A percentile compares a stretch with the other conserved stretches of the same genome.
phyloP scores from a whole-genome alignment of 495 filamentous ascomycete genomes.

The Neurospora africana region DNA sequence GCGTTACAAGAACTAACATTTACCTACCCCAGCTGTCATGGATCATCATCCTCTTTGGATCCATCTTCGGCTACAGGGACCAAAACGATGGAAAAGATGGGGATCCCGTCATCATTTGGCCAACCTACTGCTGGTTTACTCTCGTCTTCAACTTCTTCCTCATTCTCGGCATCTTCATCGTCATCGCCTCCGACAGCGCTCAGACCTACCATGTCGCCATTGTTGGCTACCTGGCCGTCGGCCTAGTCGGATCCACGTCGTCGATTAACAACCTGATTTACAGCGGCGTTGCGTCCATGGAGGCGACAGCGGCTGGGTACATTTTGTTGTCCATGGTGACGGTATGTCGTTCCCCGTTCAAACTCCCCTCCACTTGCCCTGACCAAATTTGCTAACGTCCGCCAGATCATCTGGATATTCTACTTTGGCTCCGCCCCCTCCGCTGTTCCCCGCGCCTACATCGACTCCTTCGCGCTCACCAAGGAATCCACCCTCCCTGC shows the following conservation, averaged over 20 bases:
- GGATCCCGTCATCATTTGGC: conserved; percentile 38
- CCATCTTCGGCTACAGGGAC: conserved; percentile 56
- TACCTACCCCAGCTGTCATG: conserved; percentile 67
- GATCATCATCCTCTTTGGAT: conserved; percentile 82
- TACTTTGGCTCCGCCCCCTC: conserved; percentile 92
- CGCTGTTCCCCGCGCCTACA: conserved; percentile 77
- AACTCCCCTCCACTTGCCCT: not conserved
- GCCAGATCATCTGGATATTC: conserved; percentile 93
- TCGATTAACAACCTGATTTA: conserved; percentile 78
- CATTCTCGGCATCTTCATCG: conserved; percentile 67
- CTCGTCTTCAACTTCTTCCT: conserved; percentile 74
- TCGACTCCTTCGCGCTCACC: conserved; percentile 91
- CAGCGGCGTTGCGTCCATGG: conserved; percentile 51
- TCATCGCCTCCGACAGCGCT: conserved; percentile 70
- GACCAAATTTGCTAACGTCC: conserved; percentile 7
- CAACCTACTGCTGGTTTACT: conserved; percentile 85
- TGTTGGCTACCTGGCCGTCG: conserved; percentile 74
- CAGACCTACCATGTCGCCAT: conserved; percentile 87
- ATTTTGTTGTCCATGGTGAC: conserved; percentile 93
- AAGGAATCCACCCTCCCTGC: conserved; percentile 54
- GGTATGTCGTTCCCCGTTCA: conserved; percentile 45
- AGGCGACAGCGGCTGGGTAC: conserved; percentile 86
- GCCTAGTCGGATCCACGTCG: conserved; percentile 72
- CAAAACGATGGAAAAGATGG: not conserved
- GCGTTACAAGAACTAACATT: conserved; percentile 14